A percentile compares a stretch with the other conserved stretches of the same genome.
phyloP scores from a whole-genome alignment of 208 protist species.

The Hexamita inflata region DNA sequence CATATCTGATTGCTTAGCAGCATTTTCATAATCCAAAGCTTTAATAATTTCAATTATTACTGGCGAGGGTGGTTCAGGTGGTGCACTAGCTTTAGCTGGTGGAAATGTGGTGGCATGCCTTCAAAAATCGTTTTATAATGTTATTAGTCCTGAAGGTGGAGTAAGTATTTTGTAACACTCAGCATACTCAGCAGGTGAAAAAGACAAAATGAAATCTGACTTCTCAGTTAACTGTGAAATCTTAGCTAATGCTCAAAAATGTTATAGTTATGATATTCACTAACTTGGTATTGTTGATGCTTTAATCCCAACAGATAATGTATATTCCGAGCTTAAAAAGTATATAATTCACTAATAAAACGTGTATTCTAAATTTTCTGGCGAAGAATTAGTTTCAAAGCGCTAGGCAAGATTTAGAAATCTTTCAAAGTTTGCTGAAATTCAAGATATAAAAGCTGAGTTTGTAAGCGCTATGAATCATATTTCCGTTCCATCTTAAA shows the following conservation, averaged over 20 bases:
- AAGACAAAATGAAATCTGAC: constrained; percentile 34
- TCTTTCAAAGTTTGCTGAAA: no score
- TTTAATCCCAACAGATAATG: constrained; percentile 43
- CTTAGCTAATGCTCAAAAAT: constrained; percentile 33
- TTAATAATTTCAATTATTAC: constrained; percentile 41
- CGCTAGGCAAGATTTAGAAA: no score
- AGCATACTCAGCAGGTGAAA: constrained; percentile 41
- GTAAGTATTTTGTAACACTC: constrained; percentile 38
- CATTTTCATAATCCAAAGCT: background rate
- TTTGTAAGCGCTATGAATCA: no score
- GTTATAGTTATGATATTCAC: constrained; percentile 37
- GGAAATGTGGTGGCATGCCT: constrained; percentile 44
- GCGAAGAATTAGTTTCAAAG: no score
- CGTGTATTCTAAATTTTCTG: no score
- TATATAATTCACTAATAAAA: no score
- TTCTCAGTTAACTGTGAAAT: constrained; percentile 33
- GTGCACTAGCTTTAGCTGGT: constrained; percentile 43
- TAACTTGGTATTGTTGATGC: constrained; percentile 43
- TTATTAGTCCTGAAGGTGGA: constrained; percentile 47
- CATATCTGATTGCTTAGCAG: constrained; percentile 1
- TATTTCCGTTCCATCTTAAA: no score
- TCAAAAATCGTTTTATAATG: constrained; percentile 37
- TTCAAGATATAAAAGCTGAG: no score
- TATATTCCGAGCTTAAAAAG: no score
- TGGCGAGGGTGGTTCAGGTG: constrained; percentile 45